Conservation (phyloP, 805 yeast species). For the Metschnikowia drakensbergensis region DNA sequence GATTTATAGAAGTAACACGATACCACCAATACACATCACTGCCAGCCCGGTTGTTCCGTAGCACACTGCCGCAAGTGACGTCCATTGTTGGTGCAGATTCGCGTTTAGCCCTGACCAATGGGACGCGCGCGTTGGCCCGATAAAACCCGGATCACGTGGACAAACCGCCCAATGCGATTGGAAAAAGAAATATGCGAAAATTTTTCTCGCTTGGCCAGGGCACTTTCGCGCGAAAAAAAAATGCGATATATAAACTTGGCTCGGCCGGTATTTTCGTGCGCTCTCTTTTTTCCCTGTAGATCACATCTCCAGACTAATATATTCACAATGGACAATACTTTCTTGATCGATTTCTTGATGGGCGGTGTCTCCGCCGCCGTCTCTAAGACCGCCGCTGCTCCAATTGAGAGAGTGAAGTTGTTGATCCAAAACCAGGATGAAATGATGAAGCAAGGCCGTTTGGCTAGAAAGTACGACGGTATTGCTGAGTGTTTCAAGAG, state of each 20-base stretch:
- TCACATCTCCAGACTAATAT: conserved; percentile 10
- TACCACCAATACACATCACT: neutral
- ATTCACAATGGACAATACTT: conserved; percentile 24
- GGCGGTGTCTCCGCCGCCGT: conserved; percentile 99
- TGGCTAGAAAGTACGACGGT: conserved; percentile 82
- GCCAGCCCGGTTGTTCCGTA: neutral
- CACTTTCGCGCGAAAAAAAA: conserved; percentile 14
- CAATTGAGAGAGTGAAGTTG: conserved; percentile 95
- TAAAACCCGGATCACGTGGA: conserved; percentile 20
- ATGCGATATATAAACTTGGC: conserved; percentile 17
- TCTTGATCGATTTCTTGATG: conserved; percentile 65
- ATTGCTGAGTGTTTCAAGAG: conserved; percentile 90
- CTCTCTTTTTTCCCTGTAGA: conserved; percentile 14
- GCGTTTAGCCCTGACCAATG: conserved; percentile 8
- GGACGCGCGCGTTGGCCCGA: conserved; percentile 14
- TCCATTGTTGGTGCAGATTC: conserved; percentile 1
- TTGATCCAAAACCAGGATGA: conserved; percentile 97
- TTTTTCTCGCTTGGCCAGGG: conserved; percentile 10
- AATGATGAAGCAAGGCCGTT: conserved; percentile 97
- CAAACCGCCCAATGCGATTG: conserved; percentile 13
- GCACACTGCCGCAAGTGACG: neutral
- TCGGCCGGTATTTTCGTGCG: conserved; percentile 4
- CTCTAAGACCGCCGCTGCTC: conserved; percentile 97
- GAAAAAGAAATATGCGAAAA: conserved; percentile 10
- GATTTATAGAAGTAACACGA: neutral